These are phyloP conservation scores for Pelargonium australe DNA, from an alignment of 441 rosid species.

Conservation along the genomic window DNA sequence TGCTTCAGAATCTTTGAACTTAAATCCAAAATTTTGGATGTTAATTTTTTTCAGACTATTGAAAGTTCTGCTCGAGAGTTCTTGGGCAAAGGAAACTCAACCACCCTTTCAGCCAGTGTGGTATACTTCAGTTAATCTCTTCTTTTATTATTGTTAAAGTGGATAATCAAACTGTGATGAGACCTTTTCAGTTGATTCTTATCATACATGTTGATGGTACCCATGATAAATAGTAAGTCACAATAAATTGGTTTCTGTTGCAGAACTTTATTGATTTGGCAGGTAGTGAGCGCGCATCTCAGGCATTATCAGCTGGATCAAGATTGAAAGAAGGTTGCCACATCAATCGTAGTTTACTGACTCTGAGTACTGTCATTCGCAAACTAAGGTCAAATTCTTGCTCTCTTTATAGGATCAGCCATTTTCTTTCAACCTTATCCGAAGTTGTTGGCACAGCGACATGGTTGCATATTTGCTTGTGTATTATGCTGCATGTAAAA, in stretches of 20 bases:
- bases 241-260: conserved; percentile 22
- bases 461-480: conserved; percentile 4
- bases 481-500: not conserved
- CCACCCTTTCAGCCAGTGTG: conserved; percentile 79
- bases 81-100: conserved; percentile 56
- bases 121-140: conserved; percentile 26
- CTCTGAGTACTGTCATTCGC: conserved; percentile 85
- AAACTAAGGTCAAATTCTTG: conserved; percentile 64
- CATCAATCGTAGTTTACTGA: conserved; percentile 84
- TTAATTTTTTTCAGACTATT: conserved; percentile 46
- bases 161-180: not conserved
- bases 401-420: not conserved
- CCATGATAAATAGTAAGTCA: not conserved
- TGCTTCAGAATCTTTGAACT: not conserved
- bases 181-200: not conserved
- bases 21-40: not conserved
- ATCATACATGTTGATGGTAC: not conserved
- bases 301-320: conserved; percentile 69
- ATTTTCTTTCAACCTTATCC: no score
- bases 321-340: conserved; percentile 95
- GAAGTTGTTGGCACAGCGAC: no score
- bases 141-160: not conserved
- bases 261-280: conserved; percentile 94
- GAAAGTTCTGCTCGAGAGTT: conserved; percentile 84
- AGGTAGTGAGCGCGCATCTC: conserved; percentile 96